Base-by-base conservation (phyloP, 306 rosid species). In the Lagenaria siceraria region DNA sequence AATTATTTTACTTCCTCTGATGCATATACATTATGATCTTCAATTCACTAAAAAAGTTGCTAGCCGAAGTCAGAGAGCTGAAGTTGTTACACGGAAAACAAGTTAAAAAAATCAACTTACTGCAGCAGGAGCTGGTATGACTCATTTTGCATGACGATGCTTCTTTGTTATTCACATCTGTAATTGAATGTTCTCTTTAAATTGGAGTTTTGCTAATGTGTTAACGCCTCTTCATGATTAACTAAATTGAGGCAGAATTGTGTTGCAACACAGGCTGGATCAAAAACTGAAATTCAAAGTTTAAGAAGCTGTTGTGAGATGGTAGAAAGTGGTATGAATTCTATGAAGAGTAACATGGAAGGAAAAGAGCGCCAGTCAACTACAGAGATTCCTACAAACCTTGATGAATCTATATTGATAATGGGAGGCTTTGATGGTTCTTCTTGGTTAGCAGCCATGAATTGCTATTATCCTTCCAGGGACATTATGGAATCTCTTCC, bases 121-220 rank as follows among this genome's bases (percentile, higher is more conserved):
- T 85, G 89, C 83, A 81, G 86, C 82, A 81, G 64, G 84, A 83
- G 63, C 60, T 85, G 91, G 91, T 85, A 87, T 63, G 76, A 11
- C 78, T 79, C 48, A 27, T 60, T 46, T 18, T 7, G 2, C 72
- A 21, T 36, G 51, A 21, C 18, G 58, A 36, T 43, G 35, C 65
- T 71, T 29, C 17, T 54, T 13, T 19, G 51, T 46, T 58, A 14
- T 70, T 17, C 52, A 31, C 36, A 21, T 53, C 40, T 43, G 74
- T n/a, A 8, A 38, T 19, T 68, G 74, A 19, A 36, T 36, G n/a
- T 7, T 33, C 43, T 62, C 22, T 29, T 29, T 62, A 31, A 29
- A 25, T 25, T 59, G 65, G 65, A 59, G 65, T 59, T 59, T 17
- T 58, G 64, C 9, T 27, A 25, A 59, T 65, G 48, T 8, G 22